Evolutionary conservation across 140 eudicot species (phyloP).

Genomic region (Anethum foeniculum): DNA sequence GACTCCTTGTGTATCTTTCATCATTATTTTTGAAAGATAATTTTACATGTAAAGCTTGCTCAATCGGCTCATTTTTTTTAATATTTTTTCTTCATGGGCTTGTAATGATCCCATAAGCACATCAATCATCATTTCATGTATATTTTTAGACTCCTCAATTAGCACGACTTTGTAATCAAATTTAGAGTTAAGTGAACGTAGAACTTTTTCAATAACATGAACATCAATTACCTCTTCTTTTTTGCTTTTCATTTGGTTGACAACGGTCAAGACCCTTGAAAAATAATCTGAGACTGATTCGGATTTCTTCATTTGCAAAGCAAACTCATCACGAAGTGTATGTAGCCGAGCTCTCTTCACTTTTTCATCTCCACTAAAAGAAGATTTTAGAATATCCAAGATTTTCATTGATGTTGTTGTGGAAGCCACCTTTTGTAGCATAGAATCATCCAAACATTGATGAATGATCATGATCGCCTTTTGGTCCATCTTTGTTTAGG

Average conservation of each 20-base stretch:
- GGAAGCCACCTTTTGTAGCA: neutral
- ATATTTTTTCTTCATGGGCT: neutral
- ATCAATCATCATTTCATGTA: conserved; percentile 8
- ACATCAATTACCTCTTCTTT: neutral
- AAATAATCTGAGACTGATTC: neutral
- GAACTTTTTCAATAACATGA: neutral
- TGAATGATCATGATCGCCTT: neutral
- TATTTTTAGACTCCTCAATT: conserved; percentile 5
- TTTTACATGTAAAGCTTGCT: too few relatives aligned
- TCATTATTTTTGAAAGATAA: too few relatives aligned
- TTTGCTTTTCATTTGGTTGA: neutral
- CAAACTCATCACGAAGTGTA: neutral
- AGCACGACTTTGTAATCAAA: conserved; percentile 6
- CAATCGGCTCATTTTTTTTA: too few relatives aligned
- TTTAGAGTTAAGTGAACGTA: too few relatives aligned
- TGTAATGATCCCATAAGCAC: neutral
- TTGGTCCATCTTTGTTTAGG: neutral
- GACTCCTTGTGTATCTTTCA: too few relatives aligned
- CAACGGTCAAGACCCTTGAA: neutral
- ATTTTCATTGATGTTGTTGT: neutral
- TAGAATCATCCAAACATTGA: conserved; percentile 5
- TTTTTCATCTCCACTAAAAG: neutral
- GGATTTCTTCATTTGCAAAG: neutral
- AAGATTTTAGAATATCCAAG: neutral
- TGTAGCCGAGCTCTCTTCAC: neutral